phyloP scores from a whole-genome alignment of 768 basidiomycete genomes.

The Sarcodon sp. region DNA sequence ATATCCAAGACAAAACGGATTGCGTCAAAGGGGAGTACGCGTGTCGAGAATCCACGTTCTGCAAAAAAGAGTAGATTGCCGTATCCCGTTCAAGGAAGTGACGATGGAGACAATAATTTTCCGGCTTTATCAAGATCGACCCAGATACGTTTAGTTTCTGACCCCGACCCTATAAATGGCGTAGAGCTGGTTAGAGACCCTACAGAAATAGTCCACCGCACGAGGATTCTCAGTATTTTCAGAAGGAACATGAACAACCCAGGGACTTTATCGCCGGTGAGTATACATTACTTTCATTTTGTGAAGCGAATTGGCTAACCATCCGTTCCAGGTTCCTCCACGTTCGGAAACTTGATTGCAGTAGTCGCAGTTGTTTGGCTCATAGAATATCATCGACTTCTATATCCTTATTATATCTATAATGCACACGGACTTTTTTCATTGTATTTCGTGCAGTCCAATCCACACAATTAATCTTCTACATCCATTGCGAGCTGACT shows the following conservation, averaged over 20 bases:
- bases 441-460: no score
- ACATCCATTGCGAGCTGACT: no score
- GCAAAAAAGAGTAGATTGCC: not conserved
- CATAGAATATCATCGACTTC: no score
- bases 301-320: no score
- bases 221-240: not conserved
- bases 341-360: no score
- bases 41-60: not conserved
- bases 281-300: no score
- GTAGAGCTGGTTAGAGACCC: not conserved
- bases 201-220: not conserved
- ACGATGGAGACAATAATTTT: not conserved
- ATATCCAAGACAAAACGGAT: conserved; percentile 69
- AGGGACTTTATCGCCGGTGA: no score
- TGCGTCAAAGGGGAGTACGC: conserved; percentile 20
- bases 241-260: not conserved
- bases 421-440: no score
- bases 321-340: no score
- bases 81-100: not conserved
- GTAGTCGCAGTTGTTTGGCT: no score
- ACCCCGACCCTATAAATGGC: not conserved
- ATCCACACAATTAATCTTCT: no score
- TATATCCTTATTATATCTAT: no score
- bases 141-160: not conserved
- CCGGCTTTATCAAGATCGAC: not conserved